phyloP scores from a whole-genome alignment of 1,284 basidiomycete genomes.

The Entoloma clypeatum region DNA sequence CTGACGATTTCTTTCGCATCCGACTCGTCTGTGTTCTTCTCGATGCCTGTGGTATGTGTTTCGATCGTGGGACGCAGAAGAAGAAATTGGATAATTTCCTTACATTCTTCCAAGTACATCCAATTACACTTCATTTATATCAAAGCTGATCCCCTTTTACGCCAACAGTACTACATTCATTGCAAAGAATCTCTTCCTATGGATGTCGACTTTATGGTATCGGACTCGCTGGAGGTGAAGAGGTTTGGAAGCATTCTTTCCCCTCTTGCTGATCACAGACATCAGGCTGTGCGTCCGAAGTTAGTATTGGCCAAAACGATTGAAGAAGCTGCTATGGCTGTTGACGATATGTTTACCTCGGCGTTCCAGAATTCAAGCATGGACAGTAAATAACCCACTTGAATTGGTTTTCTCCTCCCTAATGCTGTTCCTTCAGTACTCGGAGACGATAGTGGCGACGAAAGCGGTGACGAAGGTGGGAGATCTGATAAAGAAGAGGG shows the following conservation, averaged over 20 bases:
- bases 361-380: conserved; percentile 59
- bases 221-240: conserved; percentile 85
- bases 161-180: conserved; percentile 73
- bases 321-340: conserved; percentile 80
- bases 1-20: conserved; percentile 94
- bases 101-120: conserved; percentile 82
- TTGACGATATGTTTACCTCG: conserved; percentile 83
- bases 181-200: conserved; percentile 89
- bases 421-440: conserved; percentile 5
- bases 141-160: conserved; percentile 3
- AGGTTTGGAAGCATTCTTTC: background rate
- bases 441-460: conserved; percentile 64
- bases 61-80: conserved; percentile 87
- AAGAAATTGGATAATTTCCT: conserved; percentile 93
- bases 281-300: conserved; percentile 78
- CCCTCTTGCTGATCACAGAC: background rate
- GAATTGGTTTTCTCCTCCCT: background rate
- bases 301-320: conserved; percentile 64
- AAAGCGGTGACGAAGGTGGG: conserved; percentile 62
- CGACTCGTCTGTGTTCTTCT: conserved; percentile 89
- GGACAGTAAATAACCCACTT: conserved; percentile 16
- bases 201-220: conserved; percentile 97
- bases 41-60: conserved; percentile 97
- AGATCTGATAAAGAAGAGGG: conserved; percentile 53
- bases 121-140: conserved; percentile 14